Evolutionary conservation across 257 asterid species (phyloP).

Genomic region (Cruciata laevipes): DNA sequence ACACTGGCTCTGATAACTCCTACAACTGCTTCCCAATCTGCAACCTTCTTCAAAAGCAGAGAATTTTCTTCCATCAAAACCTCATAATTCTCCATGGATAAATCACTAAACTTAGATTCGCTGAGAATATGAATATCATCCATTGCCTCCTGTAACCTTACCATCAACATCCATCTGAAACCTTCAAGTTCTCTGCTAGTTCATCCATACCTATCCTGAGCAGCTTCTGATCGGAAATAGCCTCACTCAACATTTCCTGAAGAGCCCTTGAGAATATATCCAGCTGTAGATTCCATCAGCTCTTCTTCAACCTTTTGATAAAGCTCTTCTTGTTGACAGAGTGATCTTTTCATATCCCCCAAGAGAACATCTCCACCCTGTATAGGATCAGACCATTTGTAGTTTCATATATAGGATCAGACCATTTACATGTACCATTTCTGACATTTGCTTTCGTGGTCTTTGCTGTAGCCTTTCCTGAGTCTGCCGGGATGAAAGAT

Average conservation of each 20-base stretch:
- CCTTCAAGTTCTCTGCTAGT: slow-evolving; percentile 48
- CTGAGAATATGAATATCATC: slow-evolving; percentile 54
- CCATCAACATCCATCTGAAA: slow-evolving; percentile 46
- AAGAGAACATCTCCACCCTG: slow-evolving; percentile 66
- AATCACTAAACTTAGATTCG: slow-evolving; percentile 53
- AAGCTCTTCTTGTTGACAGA: slow-evolving; percentile 69
- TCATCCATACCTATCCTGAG: slow-evolving; percentile 38
- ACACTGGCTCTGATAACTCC: slow-evolving; percentile 41
- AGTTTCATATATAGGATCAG: slow-evolving; percentile 95
- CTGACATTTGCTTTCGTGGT: slow-evolving; percentile 90
- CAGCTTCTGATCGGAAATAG: slow-evolving; percentile 33
- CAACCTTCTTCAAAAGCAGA: slow-evolving; percentile 51
- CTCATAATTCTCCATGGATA: slow-evolving; percentile 62
- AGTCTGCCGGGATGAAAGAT: slow-evolving; percentile 68
- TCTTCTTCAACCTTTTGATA: slow-evolving; percentile 80
- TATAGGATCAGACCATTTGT: no score
- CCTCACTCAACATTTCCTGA: slow-evolving; percentile 52
- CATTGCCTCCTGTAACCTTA: slow-evolving; percentile 54
- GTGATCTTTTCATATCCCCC: slow-evolving; percentile 79
- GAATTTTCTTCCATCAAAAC: slow-evolving; percentile 48
- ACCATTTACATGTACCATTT: slow-evolving; percentile 98
- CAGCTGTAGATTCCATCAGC: slow-evolving; percentile 57
- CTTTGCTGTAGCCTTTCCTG: slow-evolving; percentile 83
- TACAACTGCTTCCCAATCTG: slow-evolving; percentile 38
- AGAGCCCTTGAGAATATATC: slow-evolving; percentile 70